Percentiles rank a stretch among this genome's conserved stretches.
Evolutionary conservation across 2,329 filamentous ascomycete genomes (phyloP).

Genomic region (Fusarium praegraminearum): DNA sequence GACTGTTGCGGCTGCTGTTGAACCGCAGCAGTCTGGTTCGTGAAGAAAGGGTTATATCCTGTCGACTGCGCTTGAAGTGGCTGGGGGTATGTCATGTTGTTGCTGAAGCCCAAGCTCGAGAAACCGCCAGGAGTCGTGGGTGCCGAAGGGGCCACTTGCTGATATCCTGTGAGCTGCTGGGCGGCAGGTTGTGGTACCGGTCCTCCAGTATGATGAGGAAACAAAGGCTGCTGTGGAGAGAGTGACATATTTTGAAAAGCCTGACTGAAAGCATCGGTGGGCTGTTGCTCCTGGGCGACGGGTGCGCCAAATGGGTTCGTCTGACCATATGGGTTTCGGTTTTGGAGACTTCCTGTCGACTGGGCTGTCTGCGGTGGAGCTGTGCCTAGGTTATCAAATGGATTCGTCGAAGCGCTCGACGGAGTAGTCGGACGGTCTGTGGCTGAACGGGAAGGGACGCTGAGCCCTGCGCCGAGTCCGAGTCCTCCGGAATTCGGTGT

Average conservation of each 20-base stretch:
- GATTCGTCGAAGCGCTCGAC: conserved; percentile 69
- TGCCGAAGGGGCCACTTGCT: conserved; percentile 60
- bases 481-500: conserved; percentile 52
- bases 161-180: conserved; percentile 57
- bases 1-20: conserved; percentile 53
- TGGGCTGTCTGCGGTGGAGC: conserved; percentile 72
- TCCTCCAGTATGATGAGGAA: conserved; percentile 81
- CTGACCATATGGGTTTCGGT: conserved; percentile 66
- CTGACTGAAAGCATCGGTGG: conserved; percentile 65
- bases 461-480: conserved; percentile 51
- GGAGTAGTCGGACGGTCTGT: conserved; percentile 55
- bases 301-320: conserved; percentile 77
- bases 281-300: conserved; percentile 51
- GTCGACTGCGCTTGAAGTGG: conserved; percentile 55
- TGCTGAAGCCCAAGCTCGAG: conserved; percentile 56
- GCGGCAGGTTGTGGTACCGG: conserved; percentile 57
- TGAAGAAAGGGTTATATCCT: conserved; percentile 66
- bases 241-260: conserved; percentile 83
- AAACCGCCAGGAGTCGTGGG: conserved; percentile 58
- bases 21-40: conserved; percentile 51
- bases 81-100: conserved; percentile 59
- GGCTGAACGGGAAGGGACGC: conserved; percentile 47
- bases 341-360: conserved; percentile 71
- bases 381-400: conserved; percentile 71
- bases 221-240: conserved; percentile 70